Conservation (phyloP, 78 protist genomes). For the Tieghemostelium lacteum region DNA sequence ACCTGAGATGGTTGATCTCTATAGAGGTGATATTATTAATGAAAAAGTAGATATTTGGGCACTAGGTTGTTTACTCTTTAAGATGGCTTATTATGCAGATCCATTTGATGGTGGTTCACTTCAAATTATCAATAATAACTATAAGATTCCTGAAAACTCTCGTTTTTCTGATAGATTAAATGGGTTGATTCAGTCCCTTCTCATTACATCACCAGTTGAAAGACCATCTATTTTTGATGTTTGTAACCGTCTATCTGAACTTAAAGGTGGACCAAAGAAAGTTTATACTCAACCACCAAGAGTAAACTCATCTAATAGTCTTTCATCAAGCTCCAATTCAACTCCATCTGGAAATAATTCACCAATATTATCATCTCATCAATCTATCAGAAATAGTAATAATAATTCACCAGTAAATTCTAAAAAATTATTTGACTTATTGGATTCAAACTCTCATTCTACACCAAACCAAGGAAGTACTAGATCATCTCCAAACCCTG, state of each 20-base stretch:
- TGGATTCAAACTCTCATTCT: conserved; percentile 18
- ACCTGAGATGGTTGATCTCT: conserved; percentile 93
- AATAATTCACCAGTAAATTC: background rate
- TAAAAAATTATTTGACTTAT: conserved; percentile 45
- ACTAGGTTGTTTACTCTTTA: conserved; percentile 85
- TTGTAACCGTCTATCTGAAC: background rate
- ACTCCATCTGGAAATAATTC: background rate
- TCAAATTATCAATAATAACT: conserved; percentile 51
- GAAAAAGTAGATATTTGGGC: conserved; percentile 91
- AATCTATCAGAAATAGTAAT: background rate
- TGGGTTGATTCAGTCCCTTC: conserved; percentile 32
- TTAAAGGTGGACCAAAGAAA: conserved; percentile 19
- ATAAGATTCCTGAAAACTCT: conserved; percentile 53
- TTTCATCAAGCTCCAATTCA: background rate
- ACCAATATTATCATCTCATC: conserved; percentile 4
- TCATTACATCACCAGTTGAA: conserved; percentile 55
- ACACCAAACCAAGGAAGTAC: background rate
- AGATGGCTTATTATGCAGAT: conserved; percentile 74
- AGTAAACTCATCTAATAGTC: background rate
- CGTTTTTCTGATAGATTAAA: conserved; percentile 40
- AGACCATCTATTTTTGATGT: conserved; percentile 66
- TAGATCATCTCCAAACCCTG: too few relatives aligned
- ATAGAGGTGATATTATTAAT: conserved; percentile 69
- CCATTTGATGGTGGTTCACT: conserved; percentile 83
- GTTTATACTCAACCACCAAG: background rate